Conservation (phyloP, 345 rosid species). For the Boechera stricta region DNA sequence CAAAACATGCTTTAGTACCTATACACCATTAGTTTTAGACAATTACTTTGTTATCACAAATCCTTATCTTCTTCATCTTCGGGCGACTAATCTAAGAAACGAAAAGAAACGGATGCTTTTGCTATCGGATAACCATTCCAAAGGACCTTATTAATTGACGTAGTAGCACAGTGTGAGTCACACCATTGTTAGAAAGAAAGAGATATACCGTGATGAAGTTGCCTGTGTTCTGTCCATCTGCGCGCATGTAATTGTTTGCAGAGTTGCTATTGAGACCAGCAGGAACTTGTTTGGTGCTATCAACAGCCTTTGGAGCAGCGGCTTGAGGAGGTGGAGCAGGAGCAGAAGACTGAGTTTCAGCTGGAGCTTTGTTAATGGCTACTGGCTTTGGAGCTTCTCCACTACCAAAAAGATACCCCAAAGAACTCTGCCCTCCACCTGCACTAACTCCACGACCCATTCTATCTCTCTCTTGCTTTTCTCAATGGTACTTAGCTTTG, state of each 20-base stretch:
- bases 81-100: background rate
- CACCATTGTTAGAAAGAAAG: background rate
- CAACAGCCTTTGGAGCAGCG: conserved; percentile 46
- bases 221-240: conserved; percentile 78
- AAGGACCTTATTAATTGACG: background rate
- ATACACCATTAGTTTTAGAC: conserved; percentile 5
- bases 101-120: background rate
- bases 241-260: conserved; percentile 68
- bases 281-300: conserved; percentile 55
- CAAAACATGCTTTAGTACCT: background rate
- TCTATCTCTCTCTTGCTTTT: conserved; percentile 9
- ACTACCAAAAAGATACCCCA: conserved; percentile 78
- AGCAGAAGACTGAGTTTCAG: conserved; percentile 44
- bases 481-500: background rate
- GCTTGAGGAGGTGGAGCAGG: conserved; percentile 42
- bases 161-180: background rate
- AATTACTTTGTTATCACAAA: background rate
- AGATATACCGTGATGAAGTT: conserved; percentile 72
- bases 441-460: conserved; percentile 91
- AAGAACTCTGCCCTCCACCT: conserved; percentile 91
- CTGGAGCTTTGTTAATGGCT: conserved; percentile 36
- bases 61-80: background rate
- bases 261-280: conserved; percentile 70
- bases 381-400: conserved; percentile 69
- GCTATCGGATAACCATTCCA: conserved; percentile 13